Conservation (phyloP, 129 eudicot species). For the Cynara cardunculus region DNA sequence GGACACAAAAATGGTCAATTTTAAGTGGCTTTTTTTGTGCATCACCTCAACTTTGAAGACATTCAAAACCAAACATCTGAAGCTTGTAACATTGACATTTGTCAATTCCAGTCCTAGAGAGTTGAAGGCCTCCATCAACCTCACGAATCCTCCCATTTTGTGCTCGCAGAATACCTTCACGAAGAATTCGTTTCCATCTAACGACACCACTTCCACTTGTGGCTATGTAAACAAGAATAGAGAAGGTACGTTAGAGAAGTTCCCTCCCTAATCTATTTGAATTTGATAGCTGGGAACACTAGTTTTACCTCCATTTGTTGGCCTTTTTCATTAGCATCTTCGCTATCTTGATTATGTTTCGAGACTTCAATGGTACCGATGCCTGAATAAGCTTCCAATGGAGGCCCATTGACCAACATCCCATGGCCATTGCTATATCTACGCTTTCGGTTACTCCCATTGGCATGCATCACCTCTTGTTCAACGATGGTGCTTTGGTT, state of each 20-base stretch:
- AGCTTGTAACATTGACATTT: constrained; percentile 76
- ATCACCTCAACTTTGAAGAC: constrained; percentile 94
- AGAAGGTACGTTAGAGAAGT: background rate
- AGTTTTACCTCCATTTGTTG: constrained; percentile 94
- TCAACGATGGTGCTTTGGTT: constrained; percentile 38
- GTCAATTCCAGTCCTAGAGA: constrained; percentile 76
- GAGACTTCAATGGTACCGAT: constrained; percentile 26
- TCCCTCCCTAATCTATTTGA: background rate
- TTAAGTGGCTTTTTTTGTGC: background rate
- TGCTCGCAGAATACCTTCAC: constrained; percentile 96
- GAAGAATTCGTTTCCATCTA: constrained; percentile 86
- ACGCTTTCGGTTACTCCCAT: constrained; percentile 36
- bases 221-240: constrained; percentile 43
- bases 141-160: constrained; percentile 82
- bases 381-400: constrained; percentile 37
- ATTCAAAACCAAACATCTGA: constrained; percentile 68
- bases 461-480: constrained; percentile 39
- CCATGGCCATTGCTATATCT: constrained; percentile 33
- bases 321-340: constrained; percentile 45
- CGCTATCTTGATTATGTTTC: constrained; percentile 38
- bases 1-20: background rate
- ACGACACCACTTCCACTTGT: constrained; percentile 81
- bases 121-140: constrained; percentile 71
- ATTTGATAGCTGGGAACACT: background rate
- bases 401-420: constrained; percentile 30